These are phyloP conservation scores for Erodium texanum DNA, from an alignment of 441 rosid species.

Conservation along the genomic window DNA sequence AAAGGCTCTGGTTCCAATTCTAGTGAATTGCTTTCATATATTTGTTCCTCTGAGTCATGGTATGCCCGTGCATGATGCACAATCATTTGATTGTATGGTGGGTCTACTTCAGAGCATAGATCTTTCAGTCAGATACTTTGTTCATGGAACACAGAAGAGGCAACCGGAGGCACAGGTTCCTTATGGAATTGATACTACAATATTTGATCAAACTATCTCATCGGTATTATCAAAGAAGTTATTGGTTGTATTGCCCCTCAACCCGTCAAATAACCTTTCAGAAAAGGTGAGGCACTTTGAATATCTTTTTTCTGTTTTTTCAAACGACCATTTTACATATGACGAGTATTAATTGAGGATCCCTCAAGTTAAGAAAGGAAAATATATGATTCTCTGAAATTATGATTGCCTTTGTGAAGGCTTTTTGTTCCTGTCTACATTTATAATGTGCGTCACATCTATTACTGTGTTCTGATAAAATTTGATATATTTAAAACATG, in stretches of 20 bases:
- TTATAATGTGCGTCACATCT: background rate
- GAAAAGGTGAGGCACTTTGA: slow-evolving; percentile 41
- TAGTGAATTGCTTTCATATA: slow-evolving; percentile 64
- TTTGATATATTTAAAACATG: background rate
- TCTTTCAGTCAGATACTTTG: slow-evolving; percentile 44
- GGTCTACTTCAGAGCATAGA: slow-evolving; percentile 56
- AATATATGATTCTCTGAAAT: background rate
- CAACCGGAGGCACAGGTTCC: slow-evolving; percentile 20
- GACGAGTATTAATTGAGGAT: background rate
- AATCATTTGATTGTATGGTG: slow-evolving; percentile 51
- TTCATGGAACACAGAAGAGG: slow-evolving; percentile 26
- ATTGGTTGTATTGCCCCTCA: slow-evolving; percentile 48
- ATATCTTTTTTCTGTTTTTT: background rate
- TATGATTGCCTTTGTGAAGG: background rate
- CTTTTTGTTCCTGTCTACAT: background rate
- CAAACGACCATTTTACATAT: background rate
- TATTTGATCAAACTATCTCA: slow-evolving; percentile 38
- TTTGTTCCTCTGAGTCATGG: slow-evolving; percentile 48
- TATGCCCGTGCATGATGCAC: slow-evolving; percentile 35
- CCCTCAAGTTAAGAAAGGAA: background rate
- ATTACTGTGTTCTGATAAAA: background rate
- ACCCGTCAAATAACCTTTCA: slow-evolving; percentile 40
- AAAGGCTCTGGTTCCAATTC: slow-evolving; percentile 59
- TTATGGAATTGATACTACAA: slow-evolving; percentile 23
- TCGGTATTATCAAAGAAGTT: slow-evolving; percentile 52